These are phyloP conservation scores for Exobasidium rhododendri DNA, from an alignment of 1,284 basidiomycete species.

Conservation along the genomic window DNA sequence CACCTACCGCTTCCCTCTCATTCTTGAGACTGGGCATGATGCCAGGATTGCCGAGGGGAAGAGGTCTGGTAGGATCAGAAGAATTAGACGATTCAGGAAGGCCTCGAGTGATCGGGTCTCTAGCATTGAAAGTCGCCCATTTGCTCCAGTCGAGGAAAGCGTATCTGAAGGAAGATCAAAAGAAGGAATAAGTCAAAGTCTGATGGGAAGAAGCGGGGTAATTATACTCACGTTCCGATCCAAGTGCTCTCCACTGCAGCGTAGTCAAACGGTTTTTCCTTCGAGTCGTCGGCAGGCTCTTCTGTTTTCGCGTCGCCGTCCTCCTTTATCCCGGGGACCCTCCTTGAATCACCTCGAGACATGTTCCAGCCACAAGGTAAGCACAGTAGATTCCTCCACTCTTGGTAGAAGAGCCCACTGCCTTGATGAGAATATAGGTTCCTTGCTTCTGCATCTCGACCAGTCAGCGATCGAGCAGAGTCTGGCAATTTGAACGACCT, in stretches of 20 bases:
- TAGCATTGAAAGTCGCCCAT: constrained; percentile 10
- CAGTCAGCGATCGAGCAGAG: constrained; percentile 7
- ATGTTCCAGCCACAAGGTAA: constrained; percentile 15
- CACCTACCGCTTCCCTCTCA: constrained; percentile 30
- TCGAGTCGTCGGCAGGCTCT: neutral
- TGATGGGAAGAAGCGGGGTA: neutral
- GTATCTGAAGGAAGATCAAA: neutral
- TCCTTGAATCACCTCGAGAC: constrained; percentile 13
- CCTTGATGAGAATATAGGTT: neutral
- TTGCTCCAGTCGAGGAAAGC: constrained; percentile 9
- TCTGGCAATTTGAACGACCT: constrained; percentile 28
- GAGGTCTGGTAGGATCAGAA: constrained; percentile 9
- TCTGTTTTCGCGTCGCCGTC: neutral
- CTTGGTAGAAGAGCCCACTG: neutral
- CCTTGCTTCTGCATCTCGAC: neutral
- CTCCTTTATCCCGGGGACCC: neutral
- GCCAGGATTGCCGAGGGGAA: neutral
- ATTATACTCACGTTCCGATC: constrained; percentile 18
- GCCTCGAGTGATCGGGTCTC: constrained; percentile 9
- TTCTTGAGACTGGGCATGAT: neutral
- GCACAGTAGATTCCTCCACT: neutral
- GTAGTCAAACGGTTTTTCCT: constrained; percentile 38
- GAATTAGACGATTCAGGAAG: neutral
- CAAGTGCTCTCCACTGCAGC: constrained; percentile 37
- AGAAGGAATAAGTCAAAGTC: neutral